Evolutionary conservation across 2,329 filamentous ascomycete genomes (phyloP).

Genomic region (Ascochyta rabiei): DNA sequence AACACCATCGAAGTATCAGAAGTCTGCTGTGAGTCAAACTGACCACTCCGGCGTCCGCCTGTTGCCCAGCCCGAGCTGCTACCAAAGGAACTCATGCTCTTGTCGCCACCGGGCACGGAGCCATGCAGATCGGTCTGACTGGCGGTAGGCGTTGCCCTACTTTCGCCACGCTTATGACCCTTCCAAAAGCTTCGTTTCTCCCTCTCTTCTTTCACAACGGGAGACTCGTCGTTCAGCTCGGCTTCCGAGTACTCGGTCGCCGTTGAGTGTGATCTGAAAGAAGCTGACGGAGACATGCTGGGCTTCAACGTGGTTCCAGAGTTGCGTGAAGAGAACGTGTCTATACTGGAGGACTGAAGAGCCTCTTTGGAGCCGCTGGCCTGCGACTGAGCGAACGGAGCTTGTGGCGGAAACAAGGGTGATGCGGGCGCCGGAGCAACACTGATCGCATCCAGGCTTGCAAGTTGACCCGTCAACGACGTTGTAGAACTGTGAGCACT

Average conservation of each 20-base stretch:
- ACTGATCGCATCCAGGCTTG: slow-evolving; percentile 22
- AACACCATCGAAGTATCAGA: slow-evolving; percentile 41
- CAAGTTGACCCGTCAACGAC: slow-evolving; percentile 63
- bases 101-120: slow-evolving; percentile 45
- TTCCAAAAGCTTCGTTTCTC: slow-evolving; percentile 75
- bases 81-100: slow-evolving; percentile 49
- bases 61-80: slow-evolving; percentile 40
- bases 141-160: slow-evolving; percentile 44
- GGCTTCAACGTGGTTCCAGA: slow-evolving; percentile 64
- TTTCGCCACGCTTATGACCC: slow-evolving; percentile 57
- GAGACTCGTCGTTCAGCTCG: slow-evolving; percentile 71
- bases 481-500: slow-evolving; percentile 90
- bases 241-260: slow-evolving; percentile 80
- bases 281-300: slow-evolving; percentile 75
- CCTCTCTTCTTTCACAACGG: slow-evolving; percentile 31
- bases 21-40: slow-evolving; percentile 39
- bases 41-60: slow-evolving; percentile 39
- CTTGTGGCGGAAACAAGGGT: slow-evolving; percentile 42
- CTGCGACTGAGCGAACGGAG: slow-evolving; percentile 34
- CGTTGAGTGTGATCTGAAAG: slow-evolving; percentile 72
- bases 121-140: slow-evolving; percentile 46
- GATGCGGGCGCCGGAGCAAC: slow-evolving; percentile 31
- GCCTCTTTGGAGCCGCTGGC: slow-evolving; percentile 35
- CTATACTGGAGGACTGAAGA: slow-evolving; percentile 28
- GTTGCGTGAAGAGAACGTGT: slow-evolving; percentile 53